Evolutionary conservation across 495 filamentous ascomycete species (phyloP).

Genomic region (Aspergillus cristatus): DNA sequence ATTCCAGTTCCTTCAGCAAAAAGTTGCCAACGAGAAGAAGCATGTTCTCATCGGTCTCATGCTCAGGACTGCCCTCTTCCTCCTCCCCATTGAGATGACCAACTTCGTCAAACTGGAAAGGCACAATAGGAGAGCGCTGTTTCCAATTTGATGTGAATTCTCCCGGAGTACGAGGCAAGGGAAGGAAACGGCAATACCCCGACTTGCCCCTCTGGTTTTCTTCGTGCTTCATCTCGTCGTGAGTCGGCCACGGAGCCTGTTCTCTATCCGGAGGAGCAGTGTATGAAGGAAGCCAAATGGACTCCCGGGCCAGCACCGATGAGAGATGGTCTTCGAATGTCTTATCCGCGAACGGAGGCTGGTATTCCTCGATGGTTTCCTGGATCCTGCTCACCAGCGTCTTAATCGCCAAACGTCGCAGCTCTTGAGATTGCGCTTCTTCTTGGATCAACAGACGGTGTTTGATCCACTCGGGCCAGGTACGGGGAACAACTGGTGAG

Average conservation of each 20-base stretch:
- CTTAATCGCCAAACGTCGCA: not conserved
- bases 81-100: slow-evolving; percentile 1
- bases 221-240: slow-evolving; percentile 22
- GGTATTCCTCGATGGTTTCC: slow-evolving; percentile 1
- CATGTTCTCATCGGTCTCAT: slow-evolving; percentile 3
- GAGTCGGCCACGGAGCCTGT: slow-evolving; percentile 16
- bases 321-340: slow-evolving; percentile 10
- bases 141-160: slow-evolving; percentile 22
- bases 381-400: not conserved
- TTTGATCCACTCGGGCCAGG: slow-evolving; percentile 12
- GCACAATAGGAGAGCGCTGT: slow-evolving; percentile 4
- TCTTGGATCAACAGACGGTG: slow-evolving; percentile 5
- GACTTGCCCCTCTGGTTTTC: slow-evolving; percentile 20
- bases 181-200: slow-evolving; percentile 16
- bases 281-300: slow-evolving; percentile 15
- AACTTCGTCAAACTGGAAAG: slow-evolving; percentile 7
- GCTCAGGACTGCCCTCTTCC: not conserved
- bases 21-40: not conserved
- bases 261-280: slow-evolving; percentile 3
- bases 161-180: slow-evolving; percentile 19
- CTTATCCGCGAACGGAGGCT: slow-evolving; percentile 7
- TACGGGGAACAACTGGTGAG: slow-evolving; percentile 15
- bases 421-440: not conserved
- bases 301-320: slow-evolving; percentile 8
- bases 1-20: not conserved